These are phyloP conservation scores for Scedosporium boydii DNA, from an alignment of 2,329 filamentous ascomycete species.

Conservation along the genomic window DNA sequence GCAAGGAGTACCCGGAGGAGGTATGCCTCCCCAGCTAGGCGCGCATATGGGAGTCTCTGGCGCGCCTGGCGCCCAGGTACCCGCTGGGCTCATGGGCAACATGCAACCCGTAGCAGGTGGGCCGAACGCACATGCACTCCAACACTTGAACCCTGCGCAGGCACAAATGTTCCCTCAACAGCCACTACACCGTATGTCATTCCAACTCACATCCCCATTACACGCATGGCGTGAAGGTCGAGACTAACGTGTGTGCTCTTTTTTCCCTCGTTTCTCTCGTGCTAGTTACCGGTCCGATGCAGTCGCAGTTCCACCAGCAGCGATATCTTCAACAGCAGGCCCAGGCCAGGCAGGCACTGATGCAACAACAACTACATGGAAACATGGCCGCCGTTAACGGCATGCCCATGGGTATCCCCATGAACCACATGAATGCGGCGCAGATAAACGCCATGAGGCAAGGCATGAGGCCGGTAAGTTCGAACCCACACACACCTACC, in stretches of 20 bases:
- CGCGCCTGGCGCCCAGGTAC: slow-evolving; percentile 62
- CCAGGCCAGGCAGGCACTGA: slow-evolving; percentile 34
- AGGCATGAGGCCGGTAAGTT: slow-evolving; percentile 29
- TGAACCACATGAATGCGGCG: slow-evolving; percentile 33
- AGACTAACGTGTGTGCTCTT: not conserved
- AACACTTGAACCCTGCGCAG: slow-evolving; percentile 58
- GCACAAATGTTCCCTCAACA: slow-evolving; percentile 49
- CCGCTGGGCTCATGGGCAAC: slow-evolving; percentile 65
- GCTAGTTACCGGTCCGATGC: slow-evolving; percentile 20
- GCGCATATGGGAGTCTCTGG: slow-evolving; percentile 60
- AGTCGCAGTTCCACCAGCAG: slow-evolving; percentile 22
- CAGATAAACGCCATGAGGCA: slow-evolving; percentile 43
- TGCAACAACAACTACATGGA: slow-evolving; percentile 38
- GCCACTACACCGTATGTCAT: slow-evolving; percentile 17
- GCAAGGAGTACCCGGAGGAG: slow-evolving; percentile 44
- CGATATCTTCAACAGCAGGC: slow-evolving; percentile 17
- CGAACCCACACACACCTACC: slow-evolving; percentile 7
- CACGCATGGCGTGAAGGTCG: not conserved
- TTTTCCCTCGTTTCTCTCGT: slow-evolving; percentile 11
- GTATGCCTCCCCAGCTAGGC: slow-evolving; percentile 56
- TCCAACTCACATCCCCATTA: not conserved
- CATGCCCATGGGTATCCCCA: slow-evolving; percentile 44
- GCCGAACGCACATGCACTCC: slow-evolving; percentile 60
- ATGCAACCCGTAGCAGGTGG: slow-evolving; percentile 60
- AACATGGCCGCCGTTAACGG: slow-evolving; percentile 36